These are phyloP conservation scores for Aureobasidium pullulans DNA, from an alignment of 2,329 filamentous ascomycete genomes.

Conservation along the genomic window DNA sequence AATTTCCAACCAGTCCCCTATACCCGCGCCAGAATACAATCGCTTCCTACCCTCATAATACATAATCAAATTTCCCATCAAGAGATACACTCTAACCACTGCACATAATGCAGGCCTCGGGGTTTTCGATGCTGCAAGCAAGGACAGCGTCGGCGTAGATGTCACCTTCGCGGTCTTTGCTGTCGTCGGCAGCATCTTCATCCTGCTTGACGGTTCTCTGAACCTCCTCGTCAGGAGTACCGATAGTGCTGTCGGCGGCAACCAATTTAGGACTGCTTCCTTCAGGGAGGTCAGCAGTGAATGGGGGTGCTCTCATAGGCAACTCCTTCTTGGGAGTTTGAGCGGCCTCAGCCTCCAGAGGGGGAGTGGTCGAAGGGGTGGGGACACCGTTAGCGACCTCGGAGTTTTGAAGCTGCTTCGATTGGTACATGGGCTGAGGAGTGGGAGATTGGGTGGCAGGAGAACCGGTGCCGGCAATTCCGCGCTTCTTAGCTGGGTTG, in stretches of 20 bases:
- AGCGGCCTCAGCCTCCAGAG: constrained; percentile 42
- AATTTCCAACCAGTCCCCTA: not conserved
- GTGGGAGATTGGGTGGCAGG: constrained; percentile 29
- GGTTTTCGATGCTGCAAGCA: constrained; percentile 95
- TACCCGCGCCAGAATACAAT: not conserved
- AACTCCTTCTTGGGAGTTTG: constrained; percentile 43
- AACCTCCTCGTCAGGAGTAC: constrained; percentile 55
- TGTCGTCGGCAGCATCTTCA: constrained; percentile 67
- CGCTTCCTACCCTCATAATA: constrained; percentile 7
- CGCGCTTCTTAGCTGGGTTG: constrained; percentile 62
- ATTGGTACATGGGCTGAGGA: constrained; percentile 60
- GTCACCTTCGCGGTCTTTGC: constrained; percentile 71
- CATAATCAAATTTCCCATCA: constrained; percentile 1
- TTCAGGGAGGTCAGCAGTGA: constrained; percentile 71
- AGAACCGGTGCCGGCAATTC: constrained; percentile 44
- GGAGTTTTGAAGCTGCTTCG: constrained; percentile 40
- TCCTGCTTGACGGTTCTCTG: constrained; percentile 48
- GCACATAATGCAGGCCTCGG: constrained; percentile 93
- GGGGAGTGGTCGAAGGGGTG: constrained; percentile 62
- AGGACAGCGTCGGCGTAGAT: constrained; percentile 93
- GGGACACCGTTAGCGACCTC: constrained; percentile 54
- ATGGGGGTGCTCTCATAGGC: constrained; percentile 56
- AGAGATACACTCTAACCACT: constrained; percentile 56
- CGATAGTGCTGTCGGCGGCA: constrained; percentile 57
- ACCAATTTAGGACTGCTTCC: constrained; percentile 74